Percentiles rank a stretch among this genome's conserved stretches.
phyloP scores from a whole-genome alignment of 345 rosid genomes.

The Angophora floribunda region DNA sequence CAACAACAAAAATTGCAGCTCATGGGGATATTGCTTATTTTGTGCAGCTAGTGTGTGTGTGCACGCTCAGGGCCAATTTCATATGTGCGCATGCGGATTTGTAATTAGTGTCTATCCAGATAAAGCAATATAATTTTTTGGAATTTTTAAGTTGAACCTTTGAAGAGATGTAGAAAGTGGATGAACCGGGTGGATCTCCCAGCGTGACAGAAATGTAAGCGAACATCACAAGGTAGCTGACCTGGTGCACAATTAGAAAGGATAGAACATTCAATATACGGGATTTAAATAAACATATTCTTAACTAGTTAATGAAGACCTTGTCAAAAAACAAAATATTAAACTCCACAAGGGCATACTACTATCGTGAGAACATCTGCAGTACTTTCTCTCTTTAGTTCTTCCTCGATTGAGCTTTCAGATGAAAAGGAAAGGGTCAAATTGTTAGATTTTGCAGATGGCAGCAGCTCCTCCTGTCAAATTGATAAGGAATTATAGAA shows the following conservation, averaged over 20 bases:
- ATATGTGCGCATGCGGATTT: background rate
- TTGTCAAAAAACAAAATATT: background rate
- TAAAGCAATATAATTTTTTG: background rate
- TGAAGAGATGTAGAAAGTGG: slow-evolving; percentile 66
- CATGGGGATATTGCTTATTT: background rate
- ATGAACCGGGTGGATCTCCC: slow-evolving; percentile 59
- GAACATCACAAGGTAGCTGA: slow-evolving; percentile 95
- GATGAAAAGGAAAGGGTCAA: slow-evolving; percentile 90
- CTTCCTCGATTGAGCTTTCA: slow-evolving; percentile 97
- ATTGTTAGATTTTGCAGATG: slow-evolving; percentile 59
- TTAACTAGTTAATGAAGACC: background rate
- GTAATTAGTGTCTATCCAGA: background rate
- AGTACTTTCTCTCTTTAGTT: slow-evolving; percentile 90
- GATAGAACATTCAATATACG: background rate
- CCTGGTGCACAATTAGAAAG: slow-evolving; percentile 20
- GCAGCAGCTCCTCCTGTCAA: slow-evolving; percentile 64
- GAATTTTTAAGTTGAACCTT: slow-evolving; percentile 40
- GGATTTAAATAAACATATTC: background rate
- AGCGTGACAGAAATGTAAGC: slow-evolving; percentile 80
- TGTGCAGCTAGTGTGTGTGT: background rate
- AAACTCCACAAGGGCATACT: slow-evolving; percentile 23
- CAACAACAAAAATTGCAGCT: background rate
- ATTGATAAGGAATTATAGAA: background rate
- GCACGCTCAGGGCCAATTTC: background rate
- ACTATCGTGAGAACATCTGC: slow-evolving; percentile 79